Evolutionary conservation across 352 stramenopile genomes (phyloP).

Genomic region (Aphanomyces cochlioides): DNA sequence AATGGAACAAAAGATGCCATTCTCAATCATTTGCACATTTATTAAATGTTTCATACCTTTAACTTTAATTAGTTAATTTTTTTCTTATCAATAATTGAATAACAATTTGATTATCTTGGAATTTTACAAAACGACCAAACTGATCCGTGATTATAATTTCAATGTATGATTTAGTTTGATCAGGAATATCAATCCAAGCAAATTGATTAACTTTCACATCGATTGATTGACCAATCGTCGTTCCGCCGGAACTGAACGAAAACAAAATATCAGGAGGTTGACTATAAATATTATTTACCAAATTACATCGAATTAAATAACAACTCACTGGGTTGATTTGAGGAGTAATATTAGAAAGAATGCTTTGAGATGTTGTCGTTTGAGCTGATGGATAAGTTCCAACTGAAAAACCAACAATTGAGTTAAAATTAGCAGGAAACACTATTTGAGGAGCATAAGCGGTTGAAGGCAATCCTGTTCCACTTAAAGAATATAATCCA

Average conservation of each 20-base stretch:
- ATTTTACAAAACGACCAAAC: not conserved
- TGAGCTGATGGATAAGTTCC: not conserved
- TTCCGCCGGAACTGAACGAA: not conserved
- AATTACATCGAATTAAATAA: slow-evolving; percentile 3
- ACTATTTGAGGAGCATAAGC: not conserved
- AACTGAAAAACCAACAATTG: not conserved
- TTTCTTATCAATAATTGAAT: not conserved
- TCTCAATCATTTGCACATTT: not conserved
- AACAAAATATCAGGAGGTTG: not conserved
- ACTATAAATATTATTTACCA: slow-evolving; percentile 2
- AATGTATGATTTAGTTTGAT: slow-evolving; percentile 1
- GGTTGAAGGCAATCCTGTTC: not conserved
- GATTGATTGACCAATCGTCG: not conserved
- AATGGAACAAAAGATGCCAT: not conserved
- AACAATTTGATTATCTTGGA: not conserved
- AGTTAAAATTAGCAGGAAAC: not conserved
- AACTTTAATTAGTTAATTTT: not conserved
- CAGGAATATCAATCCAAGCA: not conserved
- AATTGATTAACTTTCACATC: not conserved
- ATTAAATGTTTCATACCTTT: not conserved
- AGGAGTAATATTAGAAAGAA: not conserved
- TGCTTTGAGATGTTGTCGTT: not conserved
- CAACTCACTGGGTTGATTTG: slow-evolving; percentile 2
- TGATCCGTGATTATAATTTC: slow-evolving; percentile 1
- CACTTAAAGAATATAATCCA: slow-evolving; percentile 8